Evolutionary conservation across 1,284 basidiomycete genomes (phyloP).

Genomic region (Xerocomus minutiporus): DNA sequence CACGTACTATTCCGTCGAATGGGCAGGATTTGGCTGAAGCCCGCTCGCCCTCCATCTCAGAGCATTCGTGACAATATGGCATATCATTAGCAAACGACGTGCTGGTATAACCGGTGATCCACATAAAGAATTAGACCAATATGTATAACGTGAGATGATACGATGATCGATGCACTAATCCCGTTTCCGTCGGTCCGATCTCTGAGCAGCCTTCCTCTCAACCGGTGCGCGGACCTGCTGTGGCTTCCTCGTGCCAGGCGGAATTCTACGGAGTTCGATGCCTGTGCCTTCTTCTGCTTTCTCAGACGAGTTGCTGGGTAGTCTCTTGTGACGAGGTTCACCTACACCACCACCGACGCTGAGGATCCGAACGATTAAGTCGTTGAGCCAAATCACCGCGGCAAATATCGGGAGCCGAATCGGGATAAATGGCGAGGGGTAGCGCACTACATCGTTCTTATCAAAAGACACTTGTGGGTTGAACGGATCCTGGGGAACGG

Average conservation of each 20-base stretch:
- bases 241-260: constrained; percentile 8
- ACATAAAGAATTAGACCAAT: constrained; percentile 11
- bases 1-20: constrained; percentile 82
- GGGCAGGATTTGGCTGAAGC: constrained; percentile 82
- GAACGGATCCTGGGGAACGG: constrained; percentile 65
- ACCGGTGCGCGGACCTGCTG: constrained; percentile 6
- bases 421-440: constrained; percentile 71
- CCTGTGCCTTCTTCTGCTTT: constrained; percentile 50
- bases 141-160: constrained; percentile 9
- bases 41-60: no score
- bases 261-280: constrained; percentile 22
- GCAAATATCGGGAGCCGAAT: constrained; percentile 74
- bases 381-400: constrained; percentile 70
- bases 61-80: neutral
- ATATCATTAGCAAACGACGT: constrained; percentile 8
- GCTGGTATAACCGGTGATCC: constrained; percentile 18
- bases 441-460: constrained; percentile 42
- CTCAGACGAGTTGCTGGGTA: constrained; percentile 44
- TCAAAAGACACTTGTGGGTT: constrained; percentile 45
- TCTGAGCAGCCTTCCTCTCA: constrained; percentile 25
- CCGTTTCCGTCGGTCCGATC: constrained; percentile 37
- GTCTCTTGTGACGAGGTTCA: constrained; percentile 25
- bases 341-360: constrained; percentile 47
- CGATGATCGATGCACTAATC: constrained; percentile 29
- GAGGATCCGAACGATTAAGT: constrained; percentile 58